These are phyloP conservation scores for Trypanosoma lewisi DNA, from an alignment of 208 protist species.

Conservation along the genomic window DNA sequence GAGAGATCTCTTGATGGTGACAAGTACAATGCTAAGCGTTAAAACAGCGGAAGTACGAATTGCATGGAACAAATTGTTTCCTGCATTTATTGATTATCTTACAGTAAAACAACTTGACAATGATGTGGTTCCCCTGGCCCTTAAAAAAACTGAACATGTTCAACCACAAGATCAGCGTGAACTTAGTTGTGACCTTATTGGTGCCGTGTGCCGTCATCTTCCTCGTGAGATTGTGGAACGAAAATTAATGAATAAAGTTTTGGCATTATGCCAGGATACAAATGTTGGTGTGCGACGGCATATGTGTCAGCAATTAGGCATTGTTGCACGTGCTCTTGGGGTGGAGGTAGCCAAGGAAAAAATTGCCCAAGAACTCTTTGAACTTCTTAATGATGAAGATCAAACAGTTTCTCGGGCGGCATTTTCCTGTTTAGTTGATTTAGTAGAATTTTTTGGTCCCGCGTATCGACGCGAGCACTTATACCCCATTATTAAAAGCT, in stretches of 20 bases:
- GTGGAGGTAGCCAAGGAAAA: slow-evolving; percentile 72
- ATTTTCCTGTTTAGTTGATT: slow-evolving; percentile 87
- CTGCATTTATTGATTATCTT: slow-evolving; percentile 61
- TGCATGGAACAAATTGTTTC: slow-evolving; percentile 76
- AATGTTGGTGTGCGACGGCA: slow-evolving; percentile 79
- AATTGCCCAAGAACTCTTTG: slow-evolving; percentile 81
- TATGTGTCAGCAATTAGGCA: slow-evolving; percentile 85
- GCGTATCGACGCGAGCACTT: slow-evolving; percentile 79
- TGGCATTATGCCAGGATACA: slow-evolving; percentile 90
- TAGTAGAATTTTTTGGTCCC: slow-evolving; percentile 89
- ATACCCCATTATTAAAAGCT: slow-evolving; percentile 87
- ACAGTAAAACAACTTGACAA: slow-evolving; percentile 53
- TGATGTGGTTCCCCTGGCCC: slow-evolving; percentile 62
- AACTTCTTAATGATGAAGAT: slow-evolving; percentile 91
- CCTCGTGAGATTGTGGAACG: slow-evolving; percentile 50
- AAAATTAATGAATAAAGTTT: slow-evolving; percentile 65
- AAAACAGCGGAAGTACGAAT: slow-evolving; percentile 73
- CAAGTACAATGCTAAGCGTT: slow-evolving; percentile 86
- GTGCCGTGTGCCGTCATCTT: slow-evolving; percentile 60
- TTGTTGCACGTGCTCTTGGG: slow-evolving; percentile 73
- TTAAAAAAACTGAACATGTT: slow-evolving; percentile 83
- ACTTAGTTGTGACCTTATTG: slow-evolving; percentile 84
- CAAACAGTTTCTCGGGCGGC: slow-evolving; percentile 74
- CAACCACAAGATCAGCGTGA: slow-evolving; percentile 88
- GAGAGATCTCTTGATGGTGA: slow-evolving; percentile 74